Percentiles rank a stretch among this genome's conserved stretches.
Evolutionary conservation across 1,139 yeast genomes (phyloP).

Genomic region (Taphrina confusa): DNA sequence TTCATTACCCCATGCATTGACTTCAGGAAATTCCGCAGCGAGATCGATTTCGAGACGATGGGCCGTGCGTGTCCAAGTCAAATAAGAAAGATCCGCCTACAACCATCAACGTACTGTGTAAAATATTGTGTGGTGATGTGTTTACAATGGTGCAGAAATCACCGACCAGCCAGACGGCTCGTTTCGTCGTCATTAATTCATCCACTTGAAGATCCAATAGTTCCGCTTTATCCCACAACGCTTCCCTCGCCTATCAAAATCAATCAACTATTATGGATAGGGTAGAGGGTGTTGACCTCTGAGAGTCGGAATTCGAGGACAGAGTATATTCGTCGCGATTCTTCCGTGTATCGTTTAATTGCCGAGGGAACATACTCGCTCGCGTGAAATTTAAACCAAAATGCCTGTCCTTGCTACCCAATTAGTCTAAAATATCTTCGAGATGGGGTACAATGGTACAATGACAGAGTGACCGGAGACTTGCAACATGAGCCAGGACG

Average conservation of each 20-base stretch:
- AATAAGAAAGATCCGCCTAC: slow-evolving; percentile 39
- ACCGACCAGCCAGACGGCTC: slow-evolving; percentile 42
- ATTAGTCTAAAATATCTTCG: slow-evolving; percentile 37
- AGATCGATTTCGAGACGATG: slow-evolving; percentile 48
- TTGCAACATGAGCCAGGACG: slow-evolving; percentile 39
- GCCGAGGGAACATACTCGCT: slow-evolving; percentile 37
- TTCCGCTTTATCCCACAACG: slow-evolving; percentile 17
- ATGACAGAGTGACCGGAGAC: slow-evolving; percentile 24
- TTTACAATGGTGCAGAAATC: slow-evolving; percentile 38
- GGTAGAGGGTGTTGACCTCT: slow-evolving; percentile 8
- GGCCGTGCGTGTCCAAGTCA: slow-evolving; percentile 41
- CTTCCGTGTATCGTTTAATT: slow-evolving; percentile 39
- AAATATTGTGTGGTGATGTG: neutral
- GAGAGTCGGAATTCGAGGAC: slow-evolving; percentile 38
- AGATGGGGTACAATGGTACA: neutral
- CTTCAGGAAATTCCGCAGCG: slow-evolving; percentile 50
- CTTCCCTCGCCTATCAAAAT: slow-evolving; percentile 12
- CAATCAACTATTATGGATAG: neutral
- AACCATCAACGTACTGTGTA: neutral
- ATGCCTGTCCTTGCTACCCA: slow-evolving; percentile 39
- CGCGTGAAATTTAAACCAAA: slow-evolving; percentile 40
- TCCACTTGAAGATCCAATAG: slow-evolving; percentile 18
- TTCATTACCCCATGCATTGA: slow-evolving; percentile 51
- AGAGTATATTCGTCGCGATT: slow-evolving; percentile 39
- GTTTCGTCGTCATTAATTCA: slow-evolving; percentile 41